Evolutionary conservation across 495 filamentous ascomycete genomes (phyloP).

Genomic region (Aspergillus hancockii): DNA sequence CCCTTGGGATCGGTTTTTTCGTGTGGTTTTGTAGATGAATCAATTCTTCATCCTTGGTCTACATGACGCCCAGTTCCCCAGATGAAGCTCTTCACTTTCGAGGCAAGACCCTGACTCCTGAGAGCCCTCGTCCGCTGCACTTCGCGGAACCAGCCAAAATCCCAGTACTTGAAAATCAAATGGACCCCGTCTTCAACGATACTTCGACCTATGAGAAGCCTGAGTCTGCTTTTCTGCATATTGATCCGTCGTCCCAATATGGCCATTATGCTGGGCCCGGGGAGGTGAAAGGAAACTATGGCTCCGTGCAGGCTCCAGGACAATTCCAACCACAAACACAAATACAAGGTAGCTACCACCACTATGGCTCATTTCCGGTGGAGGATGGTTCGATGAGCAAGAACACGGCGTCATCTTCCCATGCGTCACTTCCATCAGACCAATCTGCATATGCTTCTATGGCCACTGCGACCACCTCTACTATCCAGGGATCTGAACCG

Average conservation of each 20-base stretch:
- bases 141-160: conserved; percentile 70
- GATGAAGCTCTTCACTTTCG: conserved; percentile 66
- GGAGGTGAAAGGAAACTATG: conserved; percentile 23
- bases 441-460: conserved; percentile 8
- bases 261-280: conserved; percentile 24
- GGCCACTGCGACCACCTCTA: conserved; percentile 19
- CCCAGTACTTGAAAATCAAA: conserved; percentile 70
- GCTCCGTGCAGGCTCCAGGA: conserved; percentile 26
- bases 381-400: conserved; percentile 18
- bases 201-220: conserved; percentile 54
- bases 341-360: conserved; percentile 31
- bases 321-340: conserved; percentile 15
- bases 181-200: conserved; percentile 71
- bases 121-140: conserved; percentile 71
- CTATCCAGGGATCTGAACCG: conserved; percentile 14
- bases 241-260: conserved; percentile 24
- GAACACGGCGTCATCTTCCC: conserved; percentile 21
- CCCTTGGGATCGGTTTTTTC: conserved; percentile 14
- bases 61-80: conserved; percentile 65
- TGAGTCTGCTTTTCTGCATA: conserved; percentile 18
- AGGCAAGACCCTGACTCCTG: conserved; percentile 68
- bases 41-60: conserved; percentile 34
- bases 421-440: conserved; percentile 11
- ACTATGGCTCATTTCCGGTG: conserved; percentile 17
- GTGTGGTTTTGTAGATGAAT: conserved; percentile 45